Evolutionary conservation across 768 basidiomycete genomes (phyloP), one percentile per base, ranked within the genome.

Genomic region (Kwoniella dendrophila): DNA sequence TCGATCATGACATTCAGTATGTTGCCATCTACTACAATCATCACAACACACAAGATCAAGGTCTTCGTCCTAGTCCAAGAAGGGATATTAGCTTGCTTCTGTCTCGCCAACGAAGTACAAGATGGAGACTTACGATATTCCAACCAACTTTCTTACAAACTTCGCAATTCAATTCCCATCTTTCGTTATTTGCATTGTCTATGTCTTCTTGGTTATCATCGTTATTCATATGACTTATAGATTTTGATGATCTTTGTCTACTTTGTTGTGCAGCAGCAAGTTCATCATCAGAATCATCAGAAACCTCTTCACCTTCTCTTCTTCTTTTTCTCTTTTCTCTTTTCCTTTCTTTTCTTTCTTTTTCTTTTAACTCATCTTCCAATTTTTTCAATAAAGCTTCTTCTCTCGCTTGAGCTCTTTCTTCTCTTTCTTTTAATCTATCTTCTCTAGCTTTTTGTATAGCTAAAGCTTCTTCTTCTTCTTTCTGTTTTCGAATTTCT

Each of bases 111-210:
- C 56, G 20, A 43, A 56, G 2, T 22, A 38, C 20, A 29, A 20
- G 30, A 10, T 38, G 22, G 38, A 22, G 22, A 81, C 86, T 63
- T 66, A 91, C 92, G 68, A 87, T 76, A 69, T 93, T 93, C 58
- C 86, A 79, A 8, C 90, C 90, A 26, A 81, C 82, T 63, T 84
- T 84, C 56, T 83, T 83, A 76, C 92, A 96, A 36, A 95, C 83
- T 74, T 95, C 92, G 73, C 92, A 96, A 71, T 90, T 87, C 24
- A 96, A 80, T 59, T 90, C 86, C 92, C 92, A 94, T 59, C 87
- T 85, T 52, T 87, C 88, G 29, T 11, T 14, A 38, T 52, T 8
- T 50, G 56, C 27, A 34, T 56, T 43, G 20, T 20, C 41, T 18
- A 38, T 18, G 18, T 56, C 32, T 52, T 30, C 40, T 52, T 43